Evolutionary conservation across 73 alveolate species (phyloP).

Genomic region (Tetrahymena thermophila): DNA sequence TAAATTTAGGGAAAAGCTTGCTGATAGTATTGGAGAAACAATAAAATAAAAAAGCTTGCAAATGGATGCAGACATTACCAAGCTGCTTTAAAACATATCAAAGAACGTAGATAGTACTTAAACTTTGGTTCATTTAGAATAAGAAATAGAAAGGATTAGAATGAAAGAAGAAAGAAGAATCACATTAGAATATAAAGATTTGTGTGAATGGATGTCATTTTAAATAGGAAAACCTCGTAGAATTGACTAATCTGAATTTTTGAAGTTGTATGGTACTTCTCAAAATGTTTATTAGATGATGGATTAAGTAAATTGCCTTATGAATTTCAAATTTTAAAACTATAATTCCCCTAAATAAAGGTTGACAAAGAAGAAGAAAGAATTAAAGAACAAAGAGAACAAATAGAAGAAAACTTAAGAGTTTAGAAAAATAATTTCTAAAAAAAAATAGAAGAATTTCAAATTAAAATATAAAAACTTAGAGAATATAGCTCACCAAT

Average conservation of each 20-base stretch:
- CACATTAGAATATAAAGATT: neutral
- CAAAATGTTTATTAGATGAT: neutral
- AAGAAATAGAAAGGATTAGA: neutral
- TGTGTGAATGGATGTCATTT: neutral
- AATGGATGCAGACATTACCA: slow-evolving; percentile 42
- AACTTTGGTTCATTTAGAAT: neutral
- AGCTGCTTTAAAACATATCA: slow-evolving; percentile 47
- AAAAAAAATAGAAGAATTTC: neutral
- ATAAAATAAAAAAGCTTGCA: slow-evolving; percentile 40
- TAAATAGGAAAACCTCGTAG: neutral
- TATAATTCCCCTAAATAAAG: neutral
- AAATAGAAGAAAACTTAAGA: neutral
- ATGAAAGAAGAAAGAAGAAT: neutral
- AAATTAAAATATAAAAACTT: neutral
- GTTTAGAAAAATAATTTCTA: neutral
- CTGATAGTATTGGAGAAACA: slow-evolving; percentile 44
- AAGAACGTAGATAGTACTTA: slow-evolving; percentile 56
- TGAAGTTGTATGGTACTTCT: neutral
- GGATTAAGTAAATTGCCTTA: neutral
- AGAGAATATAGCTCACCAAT: neutral
- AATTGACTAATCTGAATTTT: neutral
- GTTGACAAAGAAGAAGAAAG: neutral
- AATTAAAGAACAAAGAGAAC: neutral
- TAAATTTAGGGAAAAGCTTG: slow-evolving; percentile 4
- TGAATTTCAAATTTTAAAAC: neutral